Evolutionary conservation across 1,284 basidiomycete genomes (phyloP), one percentile per base, ranked within the genome.

Genomic region (Hymenochaete sp.): DNA sequence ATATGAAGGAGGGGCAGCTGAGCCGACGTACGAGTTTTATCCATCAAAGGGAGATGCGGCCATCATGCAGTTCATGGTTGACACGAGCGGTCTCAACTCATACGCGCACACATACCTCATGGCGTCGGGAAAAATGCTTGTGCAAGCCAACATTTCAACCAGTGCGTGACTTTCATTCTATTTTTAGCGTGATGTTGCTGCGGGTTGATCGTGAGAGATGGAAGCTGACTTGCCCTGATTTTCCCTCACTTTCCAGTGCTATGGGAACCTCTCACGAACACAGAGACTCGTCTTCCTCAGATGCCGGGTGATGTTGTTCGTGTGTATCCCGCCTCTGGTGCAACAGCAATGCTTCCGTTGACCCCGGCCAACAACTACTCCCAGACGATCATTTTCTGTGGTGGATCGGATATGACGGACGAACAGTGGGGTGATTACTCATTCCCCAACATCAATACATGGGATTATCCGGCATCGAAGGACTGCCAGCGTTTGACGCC

Each of bases 321-420:
- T 47, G 89, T 93, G 25, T 97, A 97, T 67, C 93, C 93, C 31
- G 93, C 88, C 0, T 93, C 91, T 1, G 93, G 83, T 45, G 93
- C 86, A 7, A 79, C 77, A 1, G 87, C 85, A 43, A 92, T 97
- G 89, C 68, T 95, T 4, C 93, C 93, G 1, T 70, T 97, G 31
- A 93, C 88, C 0, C 87, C 89, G 3, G 80, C 73, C 45, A 95
- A 96, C 71, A 83, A 89, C 65, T 97, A 86, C 68, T 78, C 72
- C 0, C 85, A 84, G 1, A 90, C 89, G 0, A 64, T 96, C 50
- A 59, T 95, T 42, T 93, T 95, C 70, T 96, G 92, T 57, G 92
- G 92, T 53, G 92, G 92, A 26, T 77, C 76, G 13, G 72, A 84
- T 62, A 79, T 93, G 67, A 68, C 79, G 22, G 77, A 80, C 38